Base-by-base conservation (phyloP, 2,329 filamentous ascomycete genomes). In the Fusarium oxysporum region DNA sequence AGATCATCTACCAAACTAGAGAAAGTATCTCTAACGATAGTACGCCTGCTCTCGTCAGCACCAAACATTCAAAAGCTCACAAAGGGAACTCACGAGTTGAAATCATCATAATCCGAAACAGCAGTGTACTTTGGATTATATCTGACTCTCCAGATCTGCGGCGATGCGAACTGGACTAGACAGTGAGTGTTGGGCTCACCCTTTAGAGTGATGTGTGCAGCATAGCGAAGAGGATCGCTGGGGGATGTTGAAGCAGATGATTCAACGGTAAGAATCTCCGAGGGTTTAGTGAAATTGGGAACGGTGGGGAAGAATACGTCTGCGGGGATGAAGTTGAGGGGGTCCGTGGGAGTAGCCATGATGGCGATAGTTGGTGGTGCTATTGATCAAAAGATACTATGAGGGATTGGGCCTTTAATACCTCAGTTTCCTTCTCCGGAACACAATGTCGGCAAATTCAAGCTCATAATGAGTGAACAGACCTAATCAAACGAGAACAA, bases 281-380 rank as follows among this genome's bases (percentile, higher is more conserved):
- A 45, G 6, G 51, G 51, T 0, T 58, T 58, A 1, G 6, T 45
- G 25, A 62, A 58, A 23, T 25, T 40, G 2, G 25, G 5, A 1
- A 58, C 59, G 3, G 25, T 38, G 0, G 59, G 40, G 14, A 58
- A 62, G 17, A 58, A 62, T 33, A 47, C 17, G 23, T 62, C 40
- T 19, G 59, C 51, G 25, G 40, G 59, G 40, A 62, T 62, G 6
- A 62, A 47, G 51, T 62, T 58, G 23, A 62, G 28, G 21, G 57
- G 45, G 16, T 56, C 54, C 6, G 28, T 47, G 14, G 53, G 53
- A 33, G 38, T 45, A 14, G 53, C 28, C 53, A 56, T 56, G 38
- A 56, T 45, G 53, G 40, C 25, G 11, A 32, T 32, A 13, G 17
- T 33, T 25, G 50, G 8, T 21, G 9, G 8, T 47, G 21, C 13